Evolutionary conservation across 2,329 filamentous ascomycete species (phyloP), one percentile per base, ranked within the genome.

Genomic region (Ceratocystis smalleyi): DNA sequence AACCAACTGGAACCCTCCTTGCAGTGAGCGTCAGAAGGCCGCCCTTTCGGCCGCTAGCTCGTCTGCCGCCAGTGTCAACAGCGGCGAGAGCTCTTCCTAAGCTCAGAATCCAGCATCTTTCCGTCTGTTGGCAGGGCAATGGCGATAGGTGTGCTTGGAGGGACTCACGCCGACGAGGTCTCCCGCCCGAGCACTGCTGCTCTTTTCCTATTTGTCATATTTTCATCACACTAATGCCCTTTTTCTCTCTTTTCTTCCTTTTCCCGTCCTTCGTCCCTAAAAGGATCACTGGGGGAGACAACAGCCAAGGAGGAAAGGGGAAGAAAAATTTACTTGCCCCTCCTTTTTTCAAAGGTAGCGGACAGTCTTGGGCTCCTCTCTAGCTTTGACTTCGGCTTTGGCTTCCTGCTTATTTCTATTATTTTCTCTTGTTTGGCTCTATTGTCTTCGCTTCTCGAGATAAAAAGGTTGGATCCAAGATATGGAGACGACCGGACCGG

Each of bases 21-120:
- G 6, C 64, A 77, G 76, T 64, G 75, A 77, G 74, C 75, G 75
- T 65, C 66, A 64, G 62, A 77, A 76, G 74, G 70, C 74, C 57
- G 22, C 69, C 43, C 74, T 74, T 65, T 70, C 71, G 69, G 75
- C 75, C 30, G 69, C 71, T 64, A 74, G 73, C 68, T 76, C 74
- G 24, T 69, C 71, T 64, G 68, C 69, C 45, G 73, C 72, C 35
- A 70, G 65, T 66, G 59, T 61, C 22, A 61, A 30, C 51, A 57
- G 51, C 51, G 51, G 51, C 51, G 51, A 57, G 51, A 32, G 24
- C 51, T 57, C 51, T 57, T 7, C 12, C n/a, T 57, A 57, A 19
- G 2, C 24, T 27, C 15, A 19, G 45, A 7, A 7, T 5, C 17
- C 22, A 4, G 30, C 10, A n/a, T 6, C 10, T 59, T 30, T 40